These are phyloP conservation scores for Wickerhamomyces bisporus DNA, from an alignment of 805 yeast species.

Conservation along the genomic window DNA sequence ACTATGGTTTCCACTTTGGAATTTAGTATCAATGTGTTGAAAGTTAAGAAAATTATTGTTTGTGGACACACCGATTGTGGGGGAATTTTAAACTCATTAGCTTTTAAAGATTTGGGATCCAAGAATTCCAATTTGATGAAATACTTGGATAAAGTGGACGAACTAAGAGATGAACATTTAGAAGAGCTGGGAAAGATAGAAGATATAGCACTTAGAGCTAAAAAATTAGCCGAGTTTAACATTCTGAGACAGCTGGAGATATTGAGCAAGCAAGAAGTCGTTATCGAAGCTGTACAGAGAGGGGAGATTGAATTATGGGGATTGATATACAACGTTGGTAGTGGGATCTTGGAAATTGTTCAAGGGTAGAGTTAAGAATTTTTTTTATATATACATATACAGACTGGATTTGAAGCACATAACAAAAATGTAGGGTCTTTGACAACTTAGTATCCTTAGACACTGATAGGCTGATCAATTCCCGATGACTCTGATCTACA, in stretches of 20 bases:
- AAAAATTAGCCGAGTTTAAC: conserved; percentile 68
- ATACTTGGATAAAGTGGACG: conserved; percentile 60
- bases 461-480: too few species aligned
- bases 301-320: conserved; percentile 77
- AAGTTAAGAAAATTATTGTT: conserved; percentile 74
- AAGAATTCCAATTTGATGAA: conserved; percentile 32
- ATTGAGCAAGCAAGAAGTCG: conserved; percentile 49
- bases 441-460: too few species aligned
- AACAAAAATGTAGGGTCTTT: too few species aligned
- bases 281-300: conserved; percentile 55
- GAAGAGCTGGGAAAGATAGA: conserved; percentile 42
- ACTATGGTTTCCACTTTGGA: conserved; percentile 76
- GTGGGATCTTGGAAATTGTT: conserved; percentile 54
- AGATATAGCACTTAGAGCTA: conserved; percentile 50
- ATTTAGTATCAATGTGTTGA: conserved; percentile 79
- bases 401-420: too few species aligned
- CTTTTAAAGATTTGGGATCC: conserved; percentile 59
- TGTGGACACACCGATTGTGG: conserved; percentile 97
- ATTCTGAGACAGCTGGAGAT: conserved; percentile 68
- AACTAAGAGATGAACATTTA: conserved; percentile 58
- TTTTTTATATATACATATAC: too few species aligned
- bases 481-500: too few species aligned
- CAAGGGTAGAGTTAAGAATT: too few species aligned
- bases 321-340: conserved; percentile 73
- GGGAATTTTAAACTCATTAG: conserved; percentile 78